Evolutionary conservation across 192 early-diverging fungal genomes (phyloP).

Genomic region (Powellomyces hirtus): DNA sequence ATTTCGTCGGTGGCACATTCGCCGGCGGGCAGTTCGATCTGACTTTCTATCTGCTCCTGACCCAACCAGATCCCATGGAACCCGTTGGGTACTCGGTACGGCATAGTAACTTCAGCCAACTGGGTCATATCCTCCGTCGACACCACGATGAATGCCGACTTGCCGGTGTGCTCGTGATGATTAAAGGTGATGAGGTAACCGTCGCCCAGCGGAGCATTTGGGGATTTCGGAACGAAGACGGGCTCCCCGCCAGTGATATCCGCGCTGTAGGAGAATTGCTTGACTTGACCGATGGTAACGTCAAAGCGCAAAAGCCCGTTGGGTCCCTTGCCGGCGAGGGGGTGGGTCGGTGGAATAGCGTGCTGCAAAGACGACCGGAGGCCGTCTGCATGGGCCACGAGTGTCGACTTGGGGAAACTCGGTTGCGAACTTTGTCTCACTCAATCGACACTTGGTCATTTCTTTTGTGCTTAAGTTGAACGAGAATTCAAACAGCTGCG

Average conservation of each 20-base stretch:
- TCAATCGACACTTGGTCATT: neutral
- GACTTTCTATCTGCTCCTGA: neutral
- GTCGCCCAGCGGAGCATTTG: neutral
- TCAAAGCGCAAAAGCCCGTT: constrained; percentile 1
- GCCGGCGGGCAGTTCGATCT: neutral
- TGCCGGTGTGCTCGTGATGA: neutral
- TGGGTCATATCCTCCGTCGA: neutral
- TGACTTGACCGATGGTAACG: neutral
- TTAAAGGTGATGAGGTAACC: neutral
- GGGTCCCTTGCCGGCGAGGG: neutral
- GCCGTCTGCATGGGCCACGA: neutral
- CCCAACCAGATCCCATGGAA: neutral
- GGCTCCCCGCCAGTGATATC: neutral
- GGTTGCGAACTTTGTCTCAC: neutral
- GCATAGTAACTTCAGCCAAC: neutral
- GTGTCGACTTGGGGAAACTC: neutral
- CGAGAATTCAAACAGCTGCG: neutral
- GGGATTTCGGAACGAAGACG: neutral
- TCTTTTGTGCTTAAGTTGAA: neutral
- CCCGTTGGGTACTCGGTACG: neutral
- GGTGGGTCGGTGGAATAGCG: neutral
- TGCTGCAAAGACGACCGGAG: neutral
- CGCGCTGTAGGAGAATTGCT: neutral
- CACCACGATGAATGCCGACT: neutral
- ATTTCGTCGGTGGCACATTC: neutral